Base-by-base conservation (phyloP, 2,329 filamentous ascomycete genomes). In the Fusarium tjaetaba region DNA sequence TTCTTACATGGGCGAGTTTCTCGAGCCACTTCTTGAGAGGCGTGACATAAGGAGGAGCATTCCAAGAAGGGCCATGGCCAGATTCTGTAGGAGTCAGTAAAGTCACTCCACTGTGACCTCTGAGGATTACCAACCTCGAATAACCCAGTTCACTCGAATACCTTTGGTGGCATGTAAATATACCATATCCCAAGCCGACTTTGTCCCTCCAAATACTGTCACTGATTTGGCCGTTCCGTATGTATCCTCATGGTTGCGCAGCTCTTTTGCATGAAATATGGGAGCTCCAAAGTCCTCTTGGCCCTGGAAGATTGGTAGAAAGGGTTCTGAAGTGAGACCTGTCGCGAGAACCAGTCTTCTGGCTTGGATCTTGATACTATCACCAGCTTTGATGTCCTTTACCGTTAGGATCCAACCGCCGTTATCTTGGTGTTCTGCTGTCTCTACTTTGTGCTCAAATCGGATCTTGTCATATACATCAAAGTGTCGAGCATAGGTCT, bases 121-220 rank as follows among this genome's bases (percentile, higher is more conserved):
- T 26, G 13, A 5, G 15, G 34, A 9, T 18, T 20, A 68, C 80
- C 57, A 73, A 85, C 85, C 82, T 71, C 90, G 84, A 58, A 92
- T 89, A 11, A 92, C 83, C 86, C 90, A 88, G 51, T 91, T 84
- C 3, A 91, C 90, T 60, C 86, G 80, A 38, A 88, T 82, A 3
- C 88, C 89, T 34, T 84, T 83, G 11, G 83, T 84, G 5, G 87
- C 90, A 72, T 89, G 91, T 2, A 88, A 84, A 72, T 92, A 92
- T 1, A 89, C 89, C 16, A 88, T 86, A 79, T 93, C 91, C 84
- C 87, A 92, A 1, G 89, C 90, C 4, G 87, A 90, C 78, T 93
- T 93, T 7, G 86, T 88, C 5, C 86, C 89, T 5, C 92, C 91
- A 18, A 92, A 85, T 1, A 93, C 86, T 0, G 88, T 87, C 26